Evolutionary conservation across 768 basidiomycete genomes (phyloP).

Genomic region (Hirschioporus abietinus): DNA sequence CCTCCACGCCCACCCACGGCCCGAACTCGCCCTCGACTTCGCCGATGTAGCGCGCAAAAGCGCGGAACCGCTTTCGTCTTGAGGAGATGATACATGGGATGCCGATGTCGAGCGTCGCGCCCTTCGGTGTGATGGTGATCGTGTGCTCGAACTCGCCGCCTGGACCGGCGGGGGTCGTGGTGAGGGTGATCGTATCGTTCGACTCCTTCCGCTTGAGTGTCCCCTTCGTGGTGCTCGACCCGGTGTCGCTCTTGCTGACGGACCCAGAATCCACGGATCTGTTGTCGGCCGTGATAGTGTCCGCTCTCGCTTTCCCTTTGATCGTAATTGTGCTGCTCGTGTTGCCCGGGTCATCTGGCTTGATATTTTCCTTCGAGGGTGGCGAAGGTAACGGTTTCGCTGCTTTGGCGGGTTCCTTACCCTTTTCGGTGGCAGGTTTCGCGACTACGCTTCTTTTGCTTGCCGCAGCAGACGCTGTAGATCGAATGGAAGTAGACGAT

Average conservation of each 20-base stretch:
- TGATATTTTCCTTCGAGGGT: conserved; percentile 2
- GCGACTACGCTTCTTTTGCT: conserved; percentile 12
- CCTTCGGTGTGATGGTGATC: conserved; percentile 34
- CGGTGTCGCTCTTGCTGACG: conserved; percentile 23
- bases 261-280: conserved; percentile 12
- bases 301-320: conserved; percentile 10
- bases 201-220: conserved; percentile 33
- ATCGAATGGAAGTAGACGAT: conserved; percentile 25
- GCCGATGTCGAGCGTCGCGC: conserved; percentile 76
- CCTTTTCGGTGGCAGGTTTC: conserved; percentile 13
- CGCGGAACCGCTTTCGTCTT: conserved; percentile 78
- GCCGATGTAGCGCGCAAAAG: conserved; percentile 83
- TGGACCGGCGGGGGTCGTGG: neutral
- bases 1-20: conserved; percentile 90
- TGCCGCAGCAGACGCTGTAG: conserved; percentile 21
- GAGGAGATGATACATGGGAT: conserved; percentile 89
- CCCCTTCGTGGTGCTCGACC: conserved; percentile 19
- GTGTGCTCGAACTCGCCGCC: conserved; percentile 4
- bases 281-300: conserved; percentile 10
- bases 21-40: conserved; percentile 78
- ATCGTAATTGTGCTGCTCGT: neutral
- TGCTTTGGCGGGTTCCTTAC: conserved; percentile 8
- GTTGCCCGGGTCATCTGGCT: neutral
- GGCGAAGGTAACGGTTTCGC: conserved; percentile 5
- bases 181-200: conserved; percentile 26